Evolutionary conservation across 176 grass and related monocot genomes (phyloP).

Genomic region (Puya raimondii): DNA sequence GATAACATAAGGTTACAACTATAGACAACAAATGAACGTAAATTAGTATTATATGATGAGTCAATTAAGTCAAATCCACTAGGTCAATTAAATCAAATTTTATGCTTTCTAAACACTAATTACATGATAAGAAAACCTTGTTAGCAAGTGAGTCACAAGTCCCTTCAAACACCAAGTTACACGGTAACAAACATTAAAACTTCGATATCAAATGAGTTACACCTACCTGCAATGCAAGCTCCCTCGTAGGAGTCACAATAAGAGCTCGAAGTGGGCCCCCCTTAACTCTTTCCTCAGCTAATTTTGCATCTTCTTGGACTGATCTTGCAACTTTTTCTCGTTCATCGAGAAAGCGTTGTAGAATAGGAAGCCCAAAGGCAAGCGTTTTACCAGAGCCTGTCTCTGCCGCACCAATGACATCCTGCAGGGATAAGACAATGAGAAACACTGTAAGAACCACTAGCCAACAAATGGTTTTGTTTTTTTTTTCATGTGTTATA

Average conservation of each 20-base stretch:
- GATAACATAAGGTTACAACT: background rate
- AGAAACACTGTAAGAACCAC: background rate
- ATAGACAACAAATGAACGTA: background rate
- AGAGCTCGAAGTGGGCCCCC: slow-evolving; percentile 65
- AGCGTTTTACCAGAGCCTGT: slow-evolving; percentile 94
- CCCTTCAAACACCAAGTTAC: slow-evolving; percentile 41
- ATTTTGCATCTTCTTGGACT: slow-evolving; percentile 19
- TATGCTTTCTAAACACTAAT: too few relatives aligned
- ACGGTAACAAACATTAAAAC: background rate
- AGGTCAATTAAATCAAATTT: too few relatives aligned
- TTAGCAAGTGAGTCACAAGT: background rate
- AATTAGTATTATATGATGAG: background rate
- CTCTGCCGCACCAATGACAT: slow-evolving; percentile 95
- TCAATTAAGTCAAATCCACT: too few relatives aligned
- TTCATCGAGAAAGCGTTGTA: slow-evolving; percentile 86
- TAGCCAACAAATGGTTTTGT: background rate
- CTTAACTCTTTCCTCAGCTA: slow-evolving; percentile 16
- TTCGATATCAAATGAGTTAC: background rate
- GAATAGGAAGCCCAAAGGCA: slow-evolving; percentile 78
- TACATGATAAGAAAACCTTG: background rate
- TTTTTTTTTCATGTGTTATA: background rate
- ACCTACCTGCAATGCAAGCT: slow-evolving; percentile 76
- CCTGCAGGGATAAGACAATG: slow-evolving; percentile 35
- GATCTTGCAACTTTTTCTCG: slow-evolving; percentile 51
- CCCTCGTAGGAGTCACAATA: slow-evolving; percentile 85